Evolutionary conservation across 495 filamentous ascomycete species (phyloP), one percentile per base, ranked within the genome.

Genomic region (Podospora sp.): DNA sequence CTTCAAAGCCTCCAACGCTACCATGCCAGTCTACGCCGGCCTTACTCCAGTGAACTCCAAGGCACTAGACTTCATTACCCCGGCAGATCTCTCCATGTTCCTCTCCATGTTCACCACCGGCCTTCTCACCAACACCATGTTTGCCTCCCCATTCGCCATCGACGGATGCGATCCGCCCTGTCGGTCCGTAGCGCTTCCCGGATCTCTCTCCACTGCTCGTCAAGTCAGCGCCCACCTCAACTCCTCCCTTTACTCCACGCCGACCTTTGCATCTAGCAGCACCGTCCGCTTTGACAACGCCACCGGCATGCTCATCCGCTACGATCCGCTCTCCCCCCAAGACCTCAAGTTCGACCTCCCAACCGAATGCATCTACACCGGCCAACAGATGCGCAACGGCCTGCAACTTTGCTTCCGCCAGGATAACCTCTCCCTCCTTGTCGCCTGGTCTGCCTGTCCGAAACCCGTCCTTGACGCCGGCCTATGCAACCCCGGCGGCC

Each of bases 371-470:
- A 40, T 71, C 7, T 68, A 68, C 35, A 50, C 64, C 22, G 69
- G 65, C 5, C 21, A 53, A 24, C 6, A 67, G 22, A 27, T 67
- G 20, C 51, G 59, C 35, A 67, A 71, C 33, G 65, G 65, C 1
- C 56, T 71, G 14, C 69, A 71, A 40, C 16, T 71, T n/a, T 71
- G 69, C 57, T 22, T 65, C 20, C 61, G 61, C 12, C 69, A 71
- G 33, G 57, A 61, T 25, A 50, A 49, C n/a, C 8, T 50, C 0
- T 60, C 60, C 27, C 50, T 71, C 16, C 11, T 65, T 8, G 55
- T 63, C 21, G 69, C 35, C 35, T 71, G 69, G 69, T 63, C 69
- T 11, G 65, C 69, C 22, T 71, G 65, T 36, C 65, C 69, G 18
- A 64, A 67, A 27, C 6, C 1, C 9, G 27, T 65, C 16, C 51